phyloP scores from a whole-genome alignment of 305 asterid genomes.

The Ajuga reptans region DNA sequence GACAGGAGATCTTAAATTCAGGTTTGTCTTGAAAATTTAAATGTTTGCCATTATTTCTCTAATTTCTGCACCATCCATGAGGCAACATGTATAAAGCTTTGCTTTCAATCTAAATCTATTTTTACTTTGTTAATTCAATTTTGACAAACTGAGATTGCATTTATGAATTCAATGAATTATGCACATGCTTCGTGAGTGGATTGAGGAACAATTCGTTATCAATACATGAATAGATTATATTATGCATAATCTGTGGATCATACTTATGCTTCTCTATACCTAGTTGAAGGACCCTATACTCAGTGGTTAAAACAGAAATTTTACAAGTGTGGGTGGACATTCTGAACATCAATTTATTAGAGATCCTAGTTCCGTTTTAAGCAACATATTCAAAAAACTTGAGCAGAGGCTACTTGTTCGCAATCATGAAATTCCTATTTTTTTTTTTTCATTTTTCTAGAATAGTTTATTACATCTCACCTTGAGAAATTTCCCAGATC shows the following conservation, averaged over 20 bases:
- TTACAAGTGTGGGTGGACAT: background rate
- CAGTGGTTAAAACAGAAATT: background rate
- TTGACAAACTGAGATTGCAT: too few species aligned
- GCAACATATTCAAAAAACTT: background rate
- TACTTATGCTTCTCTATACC: background rate
- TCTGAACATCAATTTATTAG: background rate
- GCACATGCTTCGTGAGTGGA: background rate
- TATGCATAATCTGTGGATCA: background rate
- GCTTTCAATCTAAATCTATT: too few species aligned
- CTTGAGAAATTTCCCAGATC: background rate
- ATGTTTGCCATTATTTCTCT: conserved; percentile 3
- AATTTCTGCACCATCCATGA: background rate
- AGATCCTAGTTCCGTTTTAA: background rate
- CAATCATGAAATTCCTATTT: background rate
- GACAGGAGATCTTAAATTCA: conserved; percentile 70
- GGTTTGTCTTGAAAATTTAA: conserved; percentile 38
- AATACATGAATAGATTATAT: background rate
- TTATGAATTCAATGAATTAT: too few species aligned
- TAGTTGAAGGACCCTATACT: background rate
- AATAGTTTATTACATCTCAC: background rate
- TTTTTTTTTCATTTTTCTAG: background rate
- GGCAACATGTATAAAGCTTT: background rate
- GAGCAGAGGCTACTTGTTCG: background rate
- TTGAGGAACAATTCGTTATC: too few species aligned
- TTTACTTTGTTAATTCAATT: too few species aligned